Percentiles rank a stretch among this genome's conserved stretches.
phyloP scores from a whole-genome alignment of 1,139 yeast genomes.

The Komagataea norvegica region DNA sequence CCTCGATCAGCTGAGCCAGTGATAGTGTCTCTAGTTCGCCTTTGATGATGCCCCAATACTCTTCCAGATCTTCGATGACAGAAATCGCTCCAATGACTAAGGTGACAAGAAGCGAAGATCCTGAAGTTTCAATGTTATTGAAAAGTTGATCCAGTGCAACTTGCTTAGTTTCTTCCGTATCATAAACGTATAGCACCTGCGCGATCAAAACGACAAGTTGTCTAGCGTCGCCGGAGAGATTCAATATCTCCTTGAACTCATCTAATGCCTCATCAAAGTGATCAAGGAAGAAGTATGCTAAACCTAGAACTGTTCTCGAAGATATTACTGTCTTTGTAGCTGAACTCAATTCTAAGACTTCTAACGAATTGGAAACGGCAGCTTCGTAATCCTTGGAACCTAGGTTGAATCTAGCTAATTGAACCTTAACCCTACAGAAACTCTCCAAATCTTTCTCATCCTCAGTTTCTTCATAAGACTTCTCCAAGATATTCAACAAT shows the following conservation, averaged over 20 bases:
- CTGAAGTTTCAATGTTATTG: slow-evolving; percentile 56
- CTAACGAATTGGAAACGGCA: slow-evolving; percentile 60
- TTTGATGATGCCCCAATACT: slow-evolving; percentile 57
- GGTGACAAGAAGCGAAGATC: slow-evolving; percentile 61
- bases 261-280: slow-evolving; percentile 62
- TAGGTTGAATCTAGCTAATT: slow-evolving; percentile 63
- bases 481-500: slow-evolving; percentile 50
- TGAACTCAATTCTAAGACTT: slow-evolving; percentile 48
- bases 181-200: slow-evolving; percentile 73
- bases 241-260: slow-evolving; percentile 59
- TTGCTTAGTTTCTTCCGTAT: slow-evolving; percentile 66
- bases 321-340: slow-evolving; percentile 45
- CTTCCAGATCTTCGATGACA: slow-evolving; percentile 54
- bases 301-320: slow-evolving; percentile 63
- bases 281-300: slow-evolving; percentile 58
- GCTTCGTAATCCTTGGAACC: slow-evolving; percentile 51
- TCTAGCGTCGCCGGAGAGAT: slow-evolving; percentile 48
- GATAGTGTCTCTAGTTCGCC: slow-evolving; percentile 59
- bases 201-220: slow-evolving; percentile 69
- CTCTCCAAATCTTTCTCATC: slow-evolving; percentile 41
- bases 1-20: slow-evolving; percentile 44
- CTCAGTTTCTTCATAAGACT: slow-evolving; percentile 53
- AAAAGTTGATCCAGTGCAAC: slow-evolving; percentile 76
- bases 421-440: slow-evolving; percentile 60
- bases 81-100: slow-evolving; percentile 80